Conservation (phyloP, 2,329 filamentous ascomycete genomes). For the Chaetomiaceae sp. region DNA sequence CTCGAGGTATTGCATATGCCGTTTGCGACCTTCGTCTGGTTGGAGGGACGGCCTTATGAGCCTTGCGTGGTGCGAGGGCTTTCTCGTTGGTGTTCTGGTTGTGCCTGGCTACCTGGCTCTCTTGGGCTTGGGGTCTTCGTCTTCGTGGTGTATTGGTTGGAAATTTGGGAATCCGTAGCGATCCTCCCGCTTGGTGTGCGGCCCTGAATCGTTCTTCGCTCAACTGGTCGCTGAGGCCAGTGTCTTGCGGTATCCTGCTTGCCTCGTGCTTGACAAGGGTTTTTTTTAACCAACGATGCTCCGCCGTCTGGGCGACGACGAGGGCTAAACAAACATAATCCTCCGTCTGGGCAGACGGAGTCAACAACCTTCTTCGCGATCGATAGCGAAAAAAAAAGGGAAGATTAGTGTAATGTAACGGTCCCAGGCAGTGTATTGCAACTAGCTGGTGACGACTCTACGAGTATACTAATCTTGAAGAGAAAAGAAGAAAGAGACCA, state of each 20-base stretch:
- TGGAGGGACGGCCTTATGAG: too few relatives aligned
- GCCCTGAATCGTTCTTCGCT: not conserved
- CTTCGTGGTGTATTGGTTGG: not conserved
- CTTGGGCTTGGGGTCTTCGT: not conserved
- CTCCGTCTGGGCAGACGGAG: not conserved
- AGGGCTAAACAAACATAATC: not conserved
- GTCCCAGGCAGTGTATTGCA: too few relatives aligned
- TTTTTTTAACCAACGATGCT: not conserved
- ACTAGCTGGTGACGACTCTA: too few relatives aligned
- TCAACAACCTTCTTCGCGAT: not conserved
- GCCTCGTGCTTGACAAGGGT: not conserved
- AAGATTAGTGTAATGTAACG: too few relatives aligned
- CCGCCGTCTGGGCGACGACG: too few relatives aligned
- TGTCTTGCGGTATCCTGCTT: too few relatives aligned
- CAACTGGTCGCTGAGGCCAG: too few relatives aligned
- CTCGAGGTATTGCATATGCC: too few relatives aligned
- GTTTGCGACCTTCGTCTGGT: too few relatives aligned
- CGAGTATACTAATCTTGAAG: too few relatives aligned
- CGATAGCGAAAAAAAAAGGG: not conserved
- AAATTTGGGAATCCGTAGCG: not conserved
- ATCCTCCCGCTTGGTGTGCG: not conserved
- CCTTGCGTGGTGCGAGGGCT: too few relatives aligned
- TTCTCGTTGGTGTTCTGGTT: not conserved
- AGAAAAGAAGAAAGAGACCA: too few relatives aligned
- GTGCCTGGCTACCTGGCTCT: not conserved